These are phyloP conservation scores for Hydnum rufescens DNA, from an alignment of 768 basidiomycete species.

Conservation along the genomic window DNA sequence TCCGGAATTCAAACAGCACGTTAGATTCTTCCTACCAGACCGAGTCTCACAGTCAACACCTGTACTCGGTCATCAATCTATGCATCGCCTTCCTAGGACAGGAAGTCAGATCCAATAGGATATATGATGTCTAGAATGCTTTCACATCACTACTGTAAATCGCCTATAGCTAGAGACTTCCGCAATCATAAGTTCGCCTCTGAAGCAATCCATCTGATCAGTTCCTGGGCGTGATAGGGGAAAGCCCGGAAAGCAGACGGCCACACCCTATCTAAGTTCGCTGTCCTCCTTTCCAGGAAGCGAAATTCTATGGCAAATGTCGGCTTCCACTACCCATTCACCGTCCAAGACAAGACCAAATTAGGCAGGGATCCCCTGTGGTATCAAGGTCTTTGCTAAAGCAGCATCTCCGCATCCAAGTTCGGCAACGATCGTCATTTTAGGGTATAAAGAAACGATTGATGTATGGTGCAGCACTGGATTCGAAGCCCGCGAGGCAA, in stretches of 20 bases:
- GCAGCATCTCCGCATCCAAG: conserved; percentile 91
- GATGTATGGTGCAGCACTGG: conserved; percentile 72
- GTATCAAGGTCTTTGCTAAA: conserved; percentile 52
- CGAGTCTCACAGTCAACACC: too few species aligned
- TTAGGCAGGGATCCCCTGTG: conserved; percentile 50
- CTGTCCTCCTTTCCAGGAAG: conserved; percentile 56
- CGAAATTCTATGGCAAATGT: conserved; percentile 62
- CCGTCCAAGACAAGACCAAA: conserved; percentile 64
- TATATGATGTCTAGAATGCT: conserved; percentile 43
- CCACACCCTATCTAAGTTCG: conserved; percentile 59
- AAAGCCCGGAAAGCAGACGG: conserved; percentile 41
- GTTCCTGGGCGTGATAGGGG: not conserved
- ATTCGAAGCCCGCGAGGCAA: conserved; percentile 83
- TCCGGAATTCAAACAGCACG: conserved; percentile 61
- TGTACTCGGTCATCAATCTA: too few species aligned
- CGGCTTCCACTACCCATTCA: conserved; percentile 70
- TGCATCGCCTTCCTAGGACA: conserved; percentile 36
- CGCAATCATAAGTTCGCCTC: conserved; percentile 74
- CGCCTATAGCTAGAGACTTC: conserved; percentile 85
- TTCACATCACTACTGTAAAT: conserved; percentile 46
- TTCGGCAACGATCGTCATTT: conserved; percentile 64
- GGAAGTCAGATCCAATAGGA: conserved; percentile 54
- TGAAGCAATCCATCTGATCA: conserved; percentile 14
- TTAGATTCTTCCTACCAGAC: conserved; percentile 62
- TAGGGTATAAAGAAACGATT: conserved; percentile 29